phyloP scores from a whole-genome alignment of 495 filamentous ascomycete species.

The Penicillium malachiteum region DNA sequence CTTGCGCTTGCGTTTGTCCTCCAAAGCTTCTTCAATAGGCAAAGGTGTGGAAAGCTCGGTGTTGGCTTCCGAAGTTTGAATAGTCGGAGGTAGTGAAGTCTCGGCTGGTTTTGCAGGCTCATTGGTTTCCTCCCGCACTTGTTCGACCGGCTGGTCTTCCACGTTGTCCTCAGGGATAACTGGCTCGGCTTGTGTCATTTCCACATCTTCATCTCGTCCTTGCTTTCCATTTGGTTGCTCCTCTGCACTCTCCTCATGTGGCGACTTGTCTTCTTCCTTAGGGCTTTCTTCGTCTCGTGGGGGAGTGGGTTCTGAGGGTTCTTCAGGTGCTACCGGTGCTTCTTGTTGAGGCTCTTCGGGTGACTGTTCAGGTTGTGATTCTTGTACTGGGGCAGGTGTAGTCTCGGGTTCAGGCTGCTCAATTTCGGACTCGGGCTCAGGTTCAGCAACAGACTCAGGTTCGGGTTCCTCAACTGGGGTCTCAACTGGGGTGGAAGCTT shows the following conservation, averaged over 20 bases:
- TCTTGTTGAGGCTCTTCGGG: constrained; percentile 16
- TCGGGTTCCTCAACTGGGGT: constrained; percentile 11
- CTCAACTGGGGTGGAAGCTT: constrained; percentile 5
- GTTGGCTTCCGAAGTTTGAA: constrained; percentile 24
- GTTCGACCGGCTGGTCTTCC: constrained; percentile 9
- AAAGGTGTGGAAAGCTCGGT: constrained; percentile 38
- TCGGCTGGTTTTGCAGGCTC: constrained; percentile 18
- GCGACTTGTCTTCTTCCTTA: not conserved
- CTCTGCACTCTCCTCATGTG: not conserved
- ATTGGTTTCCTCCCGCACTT: constrained; percentile 28
- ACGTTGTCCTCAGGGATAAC: not conserved
- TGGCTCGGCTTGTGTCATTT: not conserved
- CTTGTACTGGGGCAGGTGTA: constrained; percentile 6
- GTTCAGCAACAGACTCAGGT: constrained; percentile 14
- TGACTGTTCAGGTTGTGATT: constrained; percentile 15
- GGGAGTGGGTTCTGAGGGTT: constrained; percentile 1
- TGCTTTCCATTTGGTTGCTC: constrained; percentile 2
- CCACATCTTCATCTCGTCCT: constrained; percentile 2
- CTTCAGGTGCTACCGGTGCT: constrained; percentile 7
- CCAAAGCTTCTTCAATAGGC: constrained; percentile 36
- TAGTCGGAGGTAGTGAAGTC: constrained; percentile 9
- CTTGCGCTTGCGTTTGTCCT: constrained; percentile 71
- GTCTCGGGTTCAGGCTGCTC: constrained; percentile 3
- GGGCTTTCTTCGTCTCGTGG: constrained; percentile 2
- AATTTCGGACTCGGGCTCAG: not conserved